Percentiles rank a stretch among this genome's conserved stretches.
phyloP scores from a whole-genome alignment of 2,329 filamentous ascomycete species.

The Scytalidium sp. region DNA sequence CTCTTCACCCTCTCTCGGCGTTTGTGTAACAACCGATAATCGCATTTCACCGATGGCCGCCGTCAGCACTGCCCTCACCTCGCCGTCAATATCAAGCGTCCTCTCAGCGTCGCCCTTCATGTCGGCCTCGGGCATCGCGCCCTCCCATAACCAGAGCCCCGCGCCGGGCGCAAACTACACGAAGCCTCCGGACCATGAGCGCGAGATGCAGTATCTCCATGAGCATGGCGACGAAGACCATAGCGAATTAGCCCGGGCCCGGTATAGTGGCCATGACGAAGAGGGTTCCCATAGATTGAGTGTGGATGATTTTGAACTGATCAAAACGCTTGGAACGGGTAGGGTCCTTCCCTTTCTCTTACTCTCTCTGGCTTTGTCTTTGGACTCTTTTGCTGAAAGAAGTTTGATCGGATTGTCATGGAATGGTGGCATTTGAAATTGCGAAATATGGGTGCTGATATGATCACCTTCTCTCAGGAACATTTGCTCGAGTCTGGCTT shows the following conservation, averaged over 20 bases:
- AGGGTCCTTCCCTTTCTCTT: constrained; percentile 21
- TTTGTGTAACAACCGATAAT: too few species aligned
- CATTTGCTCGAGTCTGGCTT: constrained; percentile 80
- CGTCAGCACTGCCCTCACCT: not conserved
- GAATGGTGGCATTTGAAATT: too few species aligned
- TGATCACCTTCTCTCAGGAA: constrained; percentile 45
- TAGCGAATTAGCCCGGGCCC: not conserved
- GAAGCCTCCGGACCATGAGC: not conserved
- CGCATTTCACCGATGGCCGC: too few species aligned
- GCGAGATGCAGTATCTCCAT: constrained; percentile 41
- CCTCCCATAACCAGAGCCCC: not conserved
- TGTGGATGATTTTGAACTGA: constrained; percentile 64
- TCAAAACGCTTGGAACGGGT: constrained; percentile 78
- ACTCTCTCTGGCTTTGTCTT: not conserved
- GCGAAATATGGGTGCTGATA: constrained; percentile 14
- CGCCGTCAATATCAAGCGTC: not conserved
- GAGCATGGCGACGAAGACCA: constrained; percentile 36
- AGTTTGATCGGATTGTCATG: constrained; percentile 9
- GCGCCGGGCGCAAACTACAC: not conserved
- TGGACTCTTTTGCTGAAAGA: constrained; percentile 2
- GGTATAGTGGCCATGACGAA: not conserved
- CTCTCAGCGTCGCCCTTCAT: not conserved
- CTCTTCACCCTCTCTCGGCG: too few species aligned
- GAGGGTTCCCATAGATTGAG: constrained; percentile 28
- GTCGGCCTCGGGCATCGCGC: not conserved